phyloP scores from a whole-genome alignment of 768 basidiomycete genomes.

The Naganishia friedmannii region DNA sequence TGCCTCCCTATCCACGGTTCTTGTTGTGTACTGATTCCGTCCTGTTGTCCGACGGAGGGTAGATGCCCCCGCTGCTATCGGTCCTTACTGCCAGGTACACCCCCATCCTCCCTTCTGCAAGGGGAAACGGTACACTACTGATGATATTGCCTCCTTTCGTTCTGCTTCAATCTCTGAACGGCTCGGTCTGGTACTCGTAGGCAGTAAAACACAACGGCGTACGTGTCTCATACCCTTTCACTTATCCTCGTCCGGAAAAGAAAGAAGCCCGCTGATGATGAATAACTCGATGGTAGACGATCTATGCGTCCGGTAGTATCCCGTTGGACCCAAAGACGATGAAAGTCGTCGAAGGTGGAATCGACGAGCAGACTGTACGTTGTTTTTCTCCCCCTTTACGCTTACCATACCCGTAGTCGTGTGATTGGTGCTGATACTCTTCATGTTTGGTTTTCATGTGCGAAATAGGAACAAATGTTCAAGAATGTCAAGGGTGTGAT shows the following conservation, averaged over 20 bases:
- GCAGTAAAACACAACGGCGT: conserved; percentile 74
- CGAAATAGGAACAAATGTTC: conserved; percentile 64
- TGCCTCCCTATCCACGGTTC: neutral
- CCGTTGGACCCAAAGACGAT: conserved; percentile 71
- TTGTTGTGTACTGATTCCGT: neutral
- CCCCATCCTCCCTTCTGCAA: too few species aligned
- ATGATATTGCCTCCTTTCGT: neutral
- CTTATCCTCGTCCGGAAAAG: too few species aligned
- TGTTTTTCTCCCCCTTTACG: too few species aligned
- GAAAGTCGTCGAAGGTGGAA: conserved; percentile 68
- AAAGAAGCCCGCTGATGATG: too few species aligned
- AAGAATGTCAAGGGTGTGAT: conserved; percentile 81
- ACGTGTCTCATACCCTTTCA: conserved; percentile 24
- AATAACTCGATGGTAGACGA: conserved; percentile 51
- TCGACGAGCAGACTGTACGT: conserved; percentile 69
- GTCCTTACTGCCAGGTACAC: conserved; percentile 61
- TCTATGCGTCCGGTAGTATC: conserved; percentile 88
- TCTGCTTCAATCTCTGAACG: too few species aligned
- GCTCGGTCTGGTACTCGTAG: conserved; percentile 57
- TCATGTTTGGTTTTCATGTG: neutral
- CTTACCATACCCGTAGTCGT: neutral
- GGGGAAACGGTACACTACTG: neutral
- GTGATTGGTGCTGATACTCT: neutral
- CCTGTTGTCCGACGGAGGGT: neutral
- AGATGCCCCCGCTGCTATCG: conserved; percentile 53